Evolutionary conservation across 169 alveolate species (phyloP), one percentile per base, ranked within the genome.

Genomic region (Plasmodium cynomolgi): DNA sequence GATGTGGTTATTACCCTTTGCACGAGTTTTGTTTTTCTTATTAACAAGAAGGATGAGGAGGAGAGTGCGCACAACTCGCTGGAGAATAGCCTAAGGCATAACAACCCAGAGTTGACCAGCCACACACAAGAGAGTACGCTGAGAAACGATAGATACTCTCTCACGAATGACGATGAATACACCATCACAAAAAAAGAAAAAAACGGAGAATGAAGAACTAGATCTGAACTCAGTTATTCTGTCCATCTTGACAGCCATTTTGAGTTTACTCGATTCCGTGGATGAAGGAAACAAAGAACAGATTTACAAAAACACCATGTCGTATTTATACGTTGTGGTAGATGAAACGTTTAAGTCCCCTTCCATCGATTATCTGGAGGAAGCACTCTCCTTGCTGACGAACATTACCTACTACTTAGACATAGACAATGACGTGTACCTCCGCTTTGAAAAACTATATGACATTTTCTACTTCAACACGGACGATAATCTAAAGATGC

Each of bases 301-400:
- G 20, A 79, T 88, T 23, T 88, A 88, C 47, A 88, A 80, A 79
- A 79, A 50, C 54, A 88, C 86, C 9, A n/a, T 88, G 47, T 73
- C 94, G 3, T 88, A 88, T 41, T 56, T 88, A 79, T 88, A 88
- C 73, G 80, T 79, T 9, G 94, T 88, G 44, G 75, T 88, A 8
- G 94, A 88, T 62, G 94, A 88, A 88, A 88, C 94, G 20, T 88
- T 88, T 79, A 88, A 88, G 81, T 88, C 90, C 0, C 94, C 94
- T 2, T 88, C 94, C 20, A 80, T 88, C 29, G 94, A 88, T 56
- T 88, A 88, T 80, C 50, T 88, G 4, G 94, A 88, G 23, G 94
- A 88, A 79, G 94, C 90, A 20, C 73, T 88, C 17, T 77, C 94
- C 6, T 54, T 88, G 41, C 73, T 88, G n/a, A 88, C 94, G 17